Evolutionary conservation across 148 eudicot species (phyloP), one percentile per base, ranked within the genome.

Genomic region (Rhododendron williamsianum): DNA sequence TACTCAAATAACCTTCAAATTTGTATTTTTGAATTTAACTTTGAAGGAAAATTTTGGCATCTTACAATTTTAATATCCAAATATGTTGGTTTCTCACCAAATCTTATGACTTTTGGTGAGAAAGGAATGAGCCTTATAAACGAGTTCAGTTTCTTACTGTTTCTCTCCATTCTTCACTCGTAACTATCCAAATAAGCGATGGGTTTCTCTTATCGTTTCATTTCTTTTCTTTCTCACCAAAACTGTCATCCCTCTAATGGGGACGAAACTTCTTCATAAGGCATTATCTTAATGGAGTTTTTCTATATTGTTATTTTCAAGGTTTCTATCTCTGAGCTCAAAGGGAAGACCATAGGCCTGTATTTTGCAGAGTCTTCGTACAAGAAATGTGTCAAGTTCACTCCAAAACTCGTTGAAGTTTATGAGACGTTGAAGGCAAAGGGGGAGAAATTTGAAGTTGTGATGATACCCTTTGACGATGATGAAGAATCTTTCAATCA

Each of bases 311-410:
- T 79, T 79, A 13, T 80, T 9, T 83, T 1, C 69, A 81, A 94
- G 95, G 93, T 92, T 19, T 88, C 91, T 45, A 86, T 94, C 11
- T 82, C 91, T 46, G 91, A 92, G 85, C 94, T 95, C 48, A 92
- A 95, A 87, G 96, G 98, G 67, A 92, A 91, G 85, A 92, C 87
- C 63, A 86, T 95, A 18, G 94, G 92, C 36, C 85, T 95, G 79
- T 92, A 93, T 83, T 95, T 95, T 84, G 73, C 90, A 16, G 21
- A 36, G 69, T 86, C 38, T 86, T 85, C 86, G 76, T 82, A 25
- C 79, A 38, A 30, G 90, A 90, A 73, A 52, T 81, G 82, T 2
- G 27, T 81, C 27, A 86, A 84, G 16, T 95, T 95, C 80, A 91
- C 87, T 45, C 82, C 88, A 38, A 80, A 81, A 76, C 92, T 93